Evolutionary conservation across 192 early-diverging fungal species (phyloP).

Genomic region (Lunasporangiospora selenospora): DNA sequence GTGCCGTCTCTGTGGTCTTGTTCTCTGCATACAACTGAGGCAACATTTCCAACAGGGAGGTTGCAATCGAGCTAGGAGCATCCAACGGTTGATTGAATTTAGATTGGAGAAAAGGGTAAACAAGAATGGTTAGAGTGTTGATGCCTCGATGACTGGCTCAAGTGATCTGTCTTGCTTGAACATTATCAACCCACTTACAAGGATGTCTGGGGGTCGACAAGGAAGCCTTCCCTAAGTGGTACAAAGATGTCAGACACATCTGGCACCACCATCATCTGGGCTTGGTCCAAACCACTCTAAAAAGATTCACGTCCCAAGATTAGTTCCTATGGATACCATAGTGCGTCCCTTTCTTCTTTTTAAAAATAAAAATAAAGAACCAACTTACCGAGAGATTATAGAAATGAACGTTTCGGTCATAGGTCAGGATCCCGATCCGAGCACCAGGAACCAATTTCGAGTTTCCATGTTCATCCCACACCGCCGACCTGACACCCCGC

Average conservation of each 20-base stretch:
- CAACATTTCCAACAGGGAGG: conserved; percentile 80
- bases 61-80: conserved; percentile 70
- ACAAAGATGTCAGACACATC: conserved; percentile 95
- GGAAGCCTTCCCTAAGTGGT: conserved; percentile 88
- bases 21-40: conserved; percentile 86
- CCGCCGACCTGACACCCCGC: too few relatives aligned
- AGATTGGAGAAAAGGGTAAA: conserved; percentile 3
- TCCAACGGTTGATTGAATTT: background rate
- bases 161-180: conserved; percentile 22
- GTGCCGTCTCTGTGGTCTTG: conserved; percentile 72
- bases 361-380: conserved; percentile 6
- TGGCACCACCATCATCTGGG: conserved; percentile 94
- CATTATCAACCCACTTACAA: conserved; percentile 39
- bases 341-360: background rate
- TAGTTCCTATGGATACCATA: background rate
- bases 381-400: conserved; percentile 85
- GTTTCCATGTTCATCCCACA: conserved; percentile 35
- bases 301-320: background rate
- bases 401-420: conserved; percentile 91
- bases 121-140: background rate
- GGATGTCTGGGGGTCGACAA: conserved; percentile 87
- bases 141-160: background rate
- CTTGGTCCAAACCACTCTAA: conserved; percentile 80
- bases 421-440: conserved; percentile 89
- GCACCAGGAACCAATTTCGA: conserved; percentile 59